These are phyloP conservation scores for Pleurotus sapidus DNA, from an alignment of 768 basidiomycete species.

Conservation along the genomic window DNA sequence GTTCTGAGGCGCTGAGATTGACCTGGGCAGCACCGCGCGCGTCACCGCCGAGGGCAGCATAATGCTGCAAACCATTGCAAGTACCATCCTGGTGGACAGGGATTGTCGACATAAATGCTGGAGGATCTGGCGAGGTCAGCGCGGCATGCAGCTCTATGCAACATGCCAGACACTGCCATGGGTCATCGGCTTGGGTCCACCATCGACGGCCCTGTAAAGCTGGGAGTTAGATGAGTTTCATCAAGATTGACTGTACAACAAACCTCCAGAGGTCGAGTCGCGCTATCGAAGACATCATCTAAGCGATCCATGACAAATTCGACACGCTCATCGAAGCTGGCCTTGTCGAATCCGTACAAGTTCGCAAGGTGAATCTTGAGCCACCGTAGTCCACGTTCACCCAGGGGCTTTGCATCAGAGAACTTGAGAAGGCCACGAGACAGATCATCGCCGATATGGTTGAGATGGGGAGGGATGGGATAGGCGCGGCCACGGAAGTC, in stretches of 20 bases:
- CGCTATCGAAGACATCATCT: conserved; percentile 80
- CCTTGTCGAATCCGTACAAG: conserved; percentile 92
- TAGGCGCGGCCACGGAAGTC: conserved; percentile 98
- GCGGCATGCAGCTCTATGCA: conserved; percentile 89
- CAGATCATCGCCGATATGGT: conserved; percentile 94
- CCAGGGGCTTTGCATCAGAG: conserved; percentile 74
- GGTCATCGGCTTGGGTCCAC: conserved; percentile 93
- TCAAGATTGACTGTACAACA: conserved; percentile 18
- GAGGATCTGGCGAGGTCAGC: conserved; percentile 65
- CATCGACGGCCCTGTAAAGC: conserved; percentile 62
- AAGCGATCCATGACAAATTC: conserved; percentile 70
- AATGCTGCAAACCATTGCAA: conserved; percentile 97
- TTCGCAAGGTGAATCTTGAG: conserved; percentile 95
- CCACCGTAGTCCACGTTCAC: conserved; percentile 86
- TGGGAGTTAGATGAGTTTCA: background rate
- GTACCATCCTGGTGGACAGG: conserved; percentile 98
- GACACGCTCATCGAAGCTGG: conserved; percentile 89
- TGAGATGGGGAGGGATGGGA: conserved; percentile 93
- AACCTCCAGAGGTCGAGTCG: conserved; percentile 74
- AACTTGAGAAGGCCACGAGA: conserved; percentile 86
- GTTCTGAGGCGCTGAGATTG: conserved; percentile 80
- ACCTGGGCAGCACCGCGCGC: conserved; percentile 86
- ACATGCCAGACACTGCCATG: conserved; percentile 95
- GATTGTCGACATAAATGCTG: conserved; percentile 61
- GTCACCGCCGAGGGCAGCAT: conserved; percentile 96